Evolutionary conservation across 495 filamentous ascomycete genomes (phyloP).

Genomic region (Penicillium taxi): DNA sequence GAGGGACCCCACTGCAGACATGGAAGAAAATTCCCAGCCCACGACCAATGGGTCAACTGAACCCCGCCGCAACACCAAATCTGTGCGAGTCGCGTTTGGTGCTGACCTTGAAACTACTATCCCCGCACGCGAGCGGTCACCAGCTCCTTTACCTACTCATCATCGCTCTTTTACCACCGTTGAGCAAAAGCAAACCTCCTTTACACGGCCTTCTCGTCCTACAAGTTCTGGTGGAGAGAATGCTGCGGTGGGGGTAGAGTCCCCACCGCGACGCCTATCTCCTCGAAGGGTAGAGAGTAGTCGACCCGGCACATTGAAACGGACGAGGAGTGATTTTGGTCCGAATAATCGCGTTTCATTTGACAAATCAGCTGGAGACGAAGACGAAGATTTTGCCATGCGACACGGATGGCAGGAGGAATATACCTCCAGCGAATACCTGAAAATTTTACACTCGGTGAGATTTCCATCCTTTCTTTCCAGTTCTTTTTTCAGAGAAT

Average conservation of each 20-base stretch:
- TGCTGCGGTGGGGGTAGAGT: conserved; percentile 12
- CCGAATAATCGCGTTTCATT: conserved; percentile 32
- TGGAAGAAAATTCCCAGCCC: conserved; percentile 30
- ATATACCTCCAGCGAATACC: conserved; percentile 51
- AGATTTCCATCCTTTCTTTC: conserved; percentile 18
- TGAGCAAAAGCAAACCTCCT: conserved; percentile 22
- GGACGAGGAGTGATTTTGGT: conserved; percentile 67
- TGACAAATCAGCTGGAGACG: conserved; percentile 26
- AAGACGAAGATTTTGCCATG: conserved; percentile 48
- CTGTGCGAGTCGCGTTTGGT: conserved; percentile 40
- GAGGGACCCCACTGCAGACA: conserved; percentile 35
- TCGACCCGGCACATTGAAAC: conserved; percentile 50
- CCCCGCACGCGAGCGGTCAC: conserved; percentile 36
- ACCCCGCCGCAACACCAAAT: conserved; percentile 32
- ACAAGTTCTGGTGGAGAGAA: conserved; percentile 33
- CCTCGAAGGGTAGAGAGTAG: conserved; percentile 30
- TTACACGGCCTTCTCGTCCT: conserved; percentile 20
- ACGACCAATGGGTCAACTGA: conserved; percentile 24
- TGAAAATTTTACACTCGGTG: conserved; percentile 51
- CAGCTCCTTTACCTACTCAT: conserved; percentile 28
- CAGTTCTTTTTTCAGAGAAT: no score
- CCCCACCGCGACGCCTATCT: conserved; percentile 20
- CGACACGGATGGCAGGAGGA: conserved; percentile 58
- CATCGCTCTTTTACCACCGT: conserved; percentile 35
- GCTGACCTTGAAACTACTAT: conserved; percentile 38